Base-by-base conservation (phyloP, 176 grass and related monocot species). In the Hsuehochloa calcarea region DNA sequence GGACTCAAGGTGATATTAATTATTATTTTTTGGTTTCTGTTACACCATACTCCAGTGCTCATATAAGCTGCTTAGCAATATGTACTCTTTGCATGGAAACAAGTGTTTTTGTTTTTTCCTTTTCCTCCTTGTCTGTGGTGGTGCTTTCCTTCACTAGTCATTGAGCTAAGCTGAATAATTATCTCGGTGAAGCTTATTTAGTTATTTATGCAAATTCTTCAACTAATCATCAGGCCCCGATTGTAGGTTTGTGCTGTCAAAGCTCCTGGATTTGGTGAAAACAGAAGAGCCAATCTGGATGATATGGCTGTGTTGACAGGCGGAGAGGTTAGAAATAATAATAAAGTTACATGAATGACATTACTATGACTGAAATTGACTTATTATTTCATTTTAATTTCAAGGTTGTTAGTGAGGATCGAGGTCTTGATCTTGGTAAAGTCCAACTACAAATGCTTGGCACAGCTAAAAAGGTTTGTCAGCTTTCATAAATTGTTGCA, bases 181-280 rank as follows among this genome's bases (percentile, higher is more conserved):
- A 58, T 49, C 68, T 5, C 10, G n/a, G 46, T 74, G 67, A 78
- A 88, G 1, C 27, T n/a, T 49, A 49, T 49, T 49, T 49, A 49
- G 46, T 15, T 86, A 63, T 46, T 62, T 82, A 66, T 26, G 35
- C 81, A 86, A 82, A 45, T 78, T 82, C 40, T 56, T 79, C 14
- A 67, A 65, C 79, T 83, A 83, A 73, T 61, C 52, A 41, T 51
- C 9, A 19, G 49, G 40, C 43, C 59, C 63, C 67, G 20, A 75
- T 77, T 92, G 11, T 90, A 98, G 93, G 88, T 98, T 64, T 98
- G 93, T 87, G 96, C 96, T 40, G 87, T 98, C 62, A 98, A 98
- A 93, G 91, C 93, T 70, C 93, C 96, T 86, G 96, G 96, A 34
- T 98, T 93, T 95, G 96, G 96, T 87, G 96, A 98, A 85, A 95